phyloP scores from a whole-genome alignment of 768 basidiomycete genomes.

The Cantharellus anzutake region DNA sequence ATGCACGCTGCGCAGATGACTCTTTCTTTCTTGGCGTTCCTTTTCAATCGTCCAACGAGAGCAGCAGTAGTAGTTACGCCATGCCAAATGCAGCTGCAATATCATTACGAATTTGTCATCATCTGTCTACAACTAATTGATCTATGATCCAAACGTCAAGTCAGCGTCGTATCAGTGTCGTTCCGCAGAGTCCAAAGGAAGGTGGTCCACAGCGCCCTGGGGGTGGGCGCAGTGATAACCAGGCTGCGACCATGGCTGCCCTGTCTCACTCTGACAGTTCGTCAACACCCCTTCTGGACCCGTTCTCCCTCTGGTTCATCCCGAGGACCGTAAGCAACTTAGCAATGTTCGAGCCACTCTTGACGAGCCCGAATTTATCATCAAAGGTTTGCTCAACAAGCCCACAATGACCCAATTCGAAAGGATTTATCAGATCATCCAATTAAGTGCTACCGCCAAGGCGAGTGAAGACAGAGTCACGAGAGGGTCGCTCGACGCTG shows the following conservation, averaged over 20 bases:
- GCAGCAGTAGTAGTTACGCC: too few species aligned
- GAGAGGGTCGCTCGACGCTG: slow-evolving; percentile 28
- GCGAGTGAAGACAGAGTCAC: slow-evolving; percentile 69
- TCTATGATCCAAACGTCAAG: slow-evolving; percentile 42
- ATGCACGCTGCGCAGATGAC: neutral
- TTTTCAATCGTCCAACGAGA: too few species aligned
- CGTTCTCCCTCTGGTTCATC: slow-evolving; percentile 53
- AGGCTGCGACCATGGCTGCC: slow-evolving; percentile 23
- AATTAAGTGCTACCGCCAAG: slow-evolving; percentile 70
- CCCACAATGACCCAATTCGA: slow-evolving; percentile 94
- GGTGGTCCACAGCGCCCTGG: slow-evolving; percentile 26
- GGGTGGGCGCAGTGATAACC: slow-evolving; percentile 15
- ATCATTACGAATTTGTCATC: too few species aligned
- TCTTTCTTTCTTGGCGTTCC: too few species aligned
- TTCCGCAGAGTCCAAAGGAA: slow-evolving; percentile 22
- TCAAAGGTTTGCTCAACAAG: slow-evolving; percentile 83
- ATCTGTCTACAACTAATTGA: neutral
- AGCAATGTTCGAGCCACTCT: slow-evolving; percentile 35
- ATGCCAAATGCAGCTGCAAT: too few species aligned
- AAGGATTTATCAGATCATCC: slow-evolving; percentile 86
- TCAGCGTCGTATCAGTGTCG: slow-evolving; percentile 21
- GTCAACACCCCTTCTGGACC: slow-evolving; percentile 29
- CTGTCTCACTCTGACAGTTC: slow-evolving; percentile 12
- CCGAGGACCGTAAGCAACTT: slow-evolving; percentile 74
- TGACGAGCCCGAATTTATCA: slow-evolving; percentile 78